Evolutionary conservation across 2,329 filamentous ascomycete species (phyloP).

Genomic region (Fusarium solani-melongenae): DNA sequence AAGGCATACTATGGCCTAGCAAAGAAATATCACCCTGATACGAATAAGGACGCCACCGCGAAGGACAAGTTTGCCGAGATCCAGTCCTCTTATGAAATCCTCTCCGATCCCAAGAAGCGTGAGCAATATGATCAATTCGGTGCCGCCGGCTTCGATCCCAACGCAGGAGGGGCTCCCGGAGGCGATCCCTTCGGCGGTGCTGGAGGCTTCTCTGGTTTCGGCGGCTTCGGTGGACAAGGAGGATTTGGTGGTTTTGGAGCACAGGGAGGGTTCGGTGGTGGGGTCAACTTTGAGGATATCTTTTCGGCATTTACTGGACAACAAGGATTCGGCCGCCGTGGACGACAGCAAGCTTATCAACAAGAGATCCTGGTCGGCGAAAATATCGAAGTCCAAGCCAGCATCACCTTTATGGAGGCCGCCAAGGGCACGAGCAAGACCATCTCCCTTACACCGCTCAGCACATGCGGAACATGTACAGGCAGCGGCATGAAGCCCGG

Average conservation of each 20-base stretch:
- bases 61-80: constrained; percentile 96
- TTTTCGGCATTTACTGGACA: constrained; percentile 85
- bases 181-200: constrained; percentile 64
- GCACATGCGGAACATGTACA: constrained; percentile 82
- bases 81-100: constrained; percentile 91
- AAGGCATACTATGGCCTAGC: constrained; percentile 98
- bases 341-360: constrained; percentile 71
- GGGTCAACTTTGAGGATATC: constrained; percentile 96
- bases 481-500: constrained; percentile 89
- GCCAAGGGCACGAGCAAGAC: constrained; percentile 91
- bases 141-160: constrained; percentile 86
- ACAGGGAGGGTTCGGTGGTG: constrained; percentile 77
- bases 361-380: constrained; percentile 90
- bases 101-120: constrained; percentile 93
- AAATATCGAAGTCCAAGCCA: constrained; percentile 93
- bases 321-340: constrained; percentile 62
- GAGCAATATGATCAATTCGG: constrained; percentile 93
- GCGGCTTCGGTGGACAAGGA: constrained; percentile 35
- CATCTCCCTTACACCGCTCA: constrained; percentile 85
- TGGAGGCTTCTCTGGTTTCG: constrained; percentile 71
- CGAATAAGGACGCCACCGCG: constrained; percentile 92
- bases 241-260: constrained; percentile 38
- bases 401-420: constrained; percentile 94
- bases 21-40: constrained; percentile 98
- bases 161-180: constrained; percentile 67